These are phyloP conservation scores for Fusarium globosum DNA, from an alignment of 2,329 filamentous ascomycete species.

Conservation along the genomic window DNA sequence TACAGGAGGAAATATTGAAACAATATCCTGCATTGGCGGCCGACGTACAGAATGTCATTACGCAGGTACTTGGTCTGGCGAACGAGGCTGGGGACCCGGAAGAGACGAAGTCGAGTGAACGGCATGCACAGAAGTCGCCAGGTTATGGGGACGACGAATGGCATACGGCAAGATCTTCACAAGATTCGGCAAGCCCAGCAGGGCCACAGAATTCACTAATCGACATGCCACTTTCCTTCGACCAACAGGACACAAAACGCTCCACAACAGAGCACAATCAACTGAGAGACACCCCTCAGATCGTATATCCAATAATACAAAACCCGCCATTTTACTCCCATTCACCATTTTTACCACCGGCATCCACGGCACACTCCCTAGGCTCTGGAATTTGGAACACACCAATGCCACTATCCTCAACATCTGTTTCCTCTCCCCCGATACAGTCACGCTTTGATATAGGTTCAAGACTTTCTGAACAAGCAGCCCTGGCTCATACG, in stretches of 20 bases:
- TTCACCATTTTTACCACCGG: background rate
- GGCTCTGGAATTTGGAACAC: background rate
- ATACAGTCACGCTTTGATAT: background rate
- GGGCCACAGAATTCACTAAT: background rate
- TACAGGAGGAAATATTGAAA: background rate
- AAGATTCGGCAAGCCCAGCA: background rate
- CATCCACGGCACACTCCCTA: background rate
- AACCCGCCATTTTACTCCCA: background rate
- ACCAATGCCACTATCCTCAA: background rate
- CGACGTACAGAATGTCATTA: conserved; percentile 3
- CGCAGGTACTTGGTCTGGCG: background rate
- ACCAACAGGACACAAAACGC: background rate
- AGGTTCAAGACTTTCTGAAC: background rate
- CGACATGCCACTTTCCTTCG: background rate
- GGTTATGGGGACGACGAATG: background rate
- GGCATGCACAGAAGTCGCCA: background rate
- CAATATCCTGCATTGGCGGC: background rate
- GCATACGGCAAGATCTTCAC: too few relatives aligned
- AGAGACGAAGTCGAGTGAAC: background rate
- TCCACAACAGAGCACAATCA: background rate
- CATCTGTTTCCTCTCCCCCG: background rate
- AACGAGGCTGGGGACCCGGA: conserved; percentile 12
- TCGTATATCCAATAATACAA: background rate
- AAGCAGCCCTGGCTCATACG: background rate
- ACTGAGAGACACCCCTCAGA: background rate